These are phyloP conservation scores for Ophiostoma quercus DNA, from an alignment of 2,329 filamentous ascomycete genomes.

Conservation along the genomic window DNA sequence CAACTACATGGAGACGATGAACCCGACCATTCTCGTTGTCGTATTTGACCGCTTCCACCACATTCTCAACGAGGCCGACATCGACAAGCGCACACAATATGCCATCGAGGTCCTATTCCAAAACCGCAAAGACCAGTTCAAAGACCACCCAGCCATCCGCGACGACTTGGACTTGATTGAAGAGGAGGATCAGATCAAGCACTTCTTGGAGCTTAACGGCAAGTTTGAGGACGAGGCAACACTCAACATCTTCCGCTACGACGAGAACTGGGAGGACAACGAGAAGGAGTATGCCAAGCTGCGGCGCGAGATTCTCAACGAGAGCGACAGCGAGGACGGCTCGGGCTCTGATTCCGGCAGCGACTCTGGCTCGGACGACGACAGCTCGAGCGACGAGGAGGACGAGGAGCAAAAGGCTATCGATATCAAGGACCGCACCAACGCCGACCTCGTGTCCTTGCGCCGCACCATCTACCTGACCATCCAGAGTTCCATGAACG, in stretches of 20 bases:
- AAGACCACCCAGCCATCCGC: constrained; percentile 83
- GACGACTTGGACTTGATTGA: constrained; percentile 94
- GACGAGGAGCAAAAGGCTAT: constrained; percentile 74
- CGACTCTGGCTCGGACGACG: constrained; percentile 49
- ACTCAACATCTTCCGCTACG: constrained; percentile 93
- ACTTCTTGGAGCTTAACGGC: constrained; percentile 75
- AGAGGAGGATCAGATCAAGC: constrained; percentile 97
- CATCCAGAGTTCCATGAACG: constrained; percentile 93
- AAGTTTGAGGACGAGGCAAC: constrained; percentile 79
- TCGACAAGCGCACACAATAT: constrained; percentile 97
- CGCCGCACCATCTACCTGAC: constrained; percentile 94
- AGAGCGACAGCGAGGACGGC: constrained; percentile 70
- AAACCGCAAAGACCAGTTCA: constrained; percentile 92
- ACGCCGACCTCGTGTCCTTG: constrained; percentile 89
- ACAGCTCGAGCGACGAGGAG: constrained; percentile 56
- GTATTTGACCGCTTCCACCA: constrained; percentile 95
- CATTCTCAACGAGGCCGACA: constrained; percentile 92
- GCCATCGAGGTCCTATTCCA: constrained; percentile 99
- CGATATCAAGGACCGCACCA: constrained; percentile 97
- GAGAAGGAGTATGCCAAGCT: constrained; percentile 85
- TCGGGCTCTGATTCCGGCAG: constrained; percentile 43
- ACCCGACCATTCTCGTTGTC: constrained; percentile 73
- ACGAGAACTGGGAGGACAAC: constrained; percentile 82
- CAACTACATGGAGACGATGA: constrained; percentile 94
- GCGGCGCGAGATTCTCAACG: constrained; percentile 89